Evolutionary conservation across 768 basidiomycete genomes (phyloP).

Genomic region (Rickenella mellea): DNA sequence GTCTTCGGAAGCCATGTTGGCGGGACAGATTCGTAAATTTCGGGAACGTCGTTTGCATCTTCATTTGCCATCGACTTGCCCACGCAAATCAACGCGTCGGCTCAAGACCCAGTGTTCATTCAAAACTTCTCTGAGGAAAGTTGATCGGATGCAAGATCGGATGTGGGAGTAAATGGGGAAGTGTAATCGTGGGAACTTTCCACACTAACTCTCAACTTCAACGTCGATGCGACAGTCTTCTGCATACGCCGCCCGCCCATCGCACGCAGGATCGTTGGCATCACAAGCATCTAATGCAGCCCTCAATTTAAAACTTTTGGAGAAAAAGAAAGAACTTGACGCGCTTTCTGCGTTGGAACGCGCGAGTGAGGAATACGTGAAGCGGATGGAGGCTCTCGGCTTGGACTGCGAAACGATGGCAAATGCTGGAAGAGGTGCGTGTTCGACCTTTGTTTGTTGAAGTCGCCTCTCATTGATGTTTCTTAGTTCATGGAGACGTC

Average conservation of each 20-base stretch:
- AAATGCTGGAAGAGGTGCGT: conserved; percentile 58
- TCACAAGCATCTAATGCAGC: conserved; percentile 3
- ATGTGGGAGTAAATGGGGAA: no score
- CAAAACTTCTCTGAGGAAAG: no score
- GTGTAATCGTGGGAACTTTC: neutral
- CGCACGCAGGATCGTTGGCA: conserved; percentile 3
- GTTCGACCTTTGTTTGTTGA: neutral
- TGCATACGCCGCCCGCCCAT: conserved; percentile 5
- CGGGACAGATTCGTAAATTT: conserved; percentile 57
- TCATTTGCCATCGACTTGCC: no score
- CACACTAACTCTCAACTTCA: neutral
- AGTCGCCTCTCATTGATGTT: neutral
- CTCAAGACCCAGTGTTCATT: no score
- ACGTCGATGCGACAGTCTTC: conserved; percentile 8
- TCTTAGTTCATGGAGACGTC: conserved; percentile 63
- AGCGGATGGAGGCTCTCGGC: conserved; percentile 57
- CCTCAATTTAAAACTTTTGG: conserved; percentile 38
- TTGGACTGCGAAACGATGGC: conserved; percentile 75
- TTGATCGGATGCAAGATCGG: no score
- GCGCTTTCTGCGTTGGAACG: conserved; percentile 65
- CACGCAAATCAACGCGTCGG: no score
- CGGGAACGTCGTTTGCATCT: conserved; percentile 24
- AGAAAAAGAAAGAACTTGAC: conserved; percentile 78
- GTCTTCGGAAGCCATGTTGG: conserved; percentile 65
- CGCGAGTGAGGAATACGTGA: conserved; percentile 51